Base-by-base conservation (phyloP, 2,329 filamentous ascomycete species). In the Fusarium lateritium region DNA sequence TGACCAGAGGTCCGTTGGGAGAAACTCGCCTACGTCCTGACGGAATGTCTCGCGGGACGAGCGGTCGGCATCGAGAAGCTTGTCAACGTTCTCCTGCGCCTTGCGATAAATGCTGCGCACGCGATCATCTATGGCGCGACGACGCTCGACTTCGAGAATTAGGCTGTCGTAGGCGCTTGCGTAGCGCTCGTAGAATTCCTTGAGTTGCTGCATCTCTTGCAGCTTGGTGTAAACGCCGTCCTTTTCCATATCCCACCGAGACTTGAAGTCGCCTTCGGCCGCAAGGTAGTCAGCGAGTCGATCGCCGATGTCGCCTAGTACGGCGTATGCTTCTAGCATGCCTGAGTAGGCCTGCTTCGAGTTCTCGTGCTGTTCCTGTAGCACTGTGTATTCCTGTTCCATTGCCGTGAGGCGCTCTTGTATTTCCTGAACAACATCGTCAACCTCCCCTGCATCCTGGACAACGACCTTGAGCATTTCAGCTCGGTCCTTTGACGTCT, bases 1-100 rank as follows among this genome's bases (percentile, higher is more conserved):
- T 0, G 90, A 90, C 94, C 94, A 98, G 22, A 98, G 88, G 77
- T 98, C 94, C 0, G 91, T 90, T 0, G 96, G 96, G 13, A 99
- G 80, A 76, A 90, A 97, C 68, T 97, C 93, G 9, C 94, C 94
- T 14, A 96, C 91, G 43, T 97, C 92, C 28, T 90, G 85, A 34
- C 92, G 87, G 78, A 99, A 98, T 1, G 86, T 83, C 67, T 97
- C 92, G 38, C 96, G 86, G 66, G 94, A 89, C 40, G 84, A 84
- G 57, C 88, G 83, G 77, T 99, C 96, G 14, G 88, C 84, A 14
- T 92, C 87, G 65, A 92, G 89, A 11, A 98, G 83, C 75, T 88
- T 89, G 62, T 94, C 90, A 10, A 98, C 85, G 70, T 91, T 91
- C 61, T 91, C 89, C 76, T 90, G 89, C 2, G 95, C 93, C 73